These are phyloP conservation scores for Agaricus blazei DNA, from an alignment of 768 basidiomycete species.

Conservation along the genomic window DNA sequence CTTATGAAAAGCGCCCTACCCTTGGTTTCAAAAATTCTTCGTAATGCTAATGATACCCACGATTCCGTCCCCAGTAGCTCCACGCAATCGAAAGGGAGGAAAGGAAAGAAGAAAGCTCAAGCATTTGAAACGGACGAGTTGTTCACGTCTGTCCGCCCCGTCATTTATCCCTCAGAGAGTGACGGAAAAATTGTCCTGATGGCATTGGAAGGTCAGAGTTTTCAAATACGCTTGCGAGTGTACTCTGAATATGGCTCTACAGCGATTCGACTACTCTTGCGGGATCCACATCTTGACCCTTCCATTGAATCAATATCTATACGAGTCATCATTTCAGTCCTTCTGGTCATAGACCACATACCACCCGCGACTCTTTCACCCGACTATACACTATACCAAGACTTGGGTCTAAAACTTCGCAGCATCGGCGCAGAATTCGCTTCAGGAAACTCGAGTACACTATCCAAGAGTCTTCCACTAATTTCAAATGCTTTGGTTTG, in stretches of 20 bases:
- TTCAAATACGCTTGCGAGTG: neutral
- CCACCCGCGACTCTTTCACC: constrained; percentile 50
- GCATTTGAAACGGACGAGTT: constrained; percentile 75
- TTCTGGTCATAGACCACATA: constrained; percentile 52
- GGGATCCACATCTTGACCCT: constrained; percentile 44
- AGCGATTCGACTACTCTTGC: constrained; percentile 50
- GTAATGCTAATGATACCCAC: constrained; percentile 24
- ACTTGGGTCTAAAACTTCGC: constrained; percentile 42
- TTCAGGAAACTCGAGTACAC: constrained; percentile 48
- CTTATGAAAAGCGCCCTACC: constrained; percentile 51
- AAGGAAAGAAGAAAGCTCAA: constrained; percentile 63
- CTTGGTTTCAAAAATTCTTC: constrained; percentile 43
- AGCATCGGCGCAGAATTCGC: constrained; percentile 42
- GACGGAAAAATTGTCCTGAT: constrained; percentile 50
- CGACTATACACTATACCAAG: constrained; percentile 43
- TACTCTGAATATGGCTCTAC: constrained; percentile 4
- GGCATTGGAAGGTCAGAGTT: constrained; percentile 54
- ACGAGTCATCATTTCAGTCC: constrained; percentile 53
- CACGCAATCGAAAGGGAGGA: constrained; percentile 32
- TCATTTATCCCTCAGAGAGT: constrained; percentile 41
- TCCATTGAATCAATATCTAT: constrained; percentile 54
- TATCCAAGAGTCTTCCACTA: constrained; percentile 60
- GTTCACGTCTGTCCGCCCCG: constrained; percentile 44
- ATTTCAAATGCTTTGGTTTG: constrained; percentile 37
- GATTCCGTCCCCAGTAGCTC: constrained; percentile 15